Evolutionary conservation across 805 yeast genomes (phyloP).

Genomic region (Saturnispora besseyi): DNA sequence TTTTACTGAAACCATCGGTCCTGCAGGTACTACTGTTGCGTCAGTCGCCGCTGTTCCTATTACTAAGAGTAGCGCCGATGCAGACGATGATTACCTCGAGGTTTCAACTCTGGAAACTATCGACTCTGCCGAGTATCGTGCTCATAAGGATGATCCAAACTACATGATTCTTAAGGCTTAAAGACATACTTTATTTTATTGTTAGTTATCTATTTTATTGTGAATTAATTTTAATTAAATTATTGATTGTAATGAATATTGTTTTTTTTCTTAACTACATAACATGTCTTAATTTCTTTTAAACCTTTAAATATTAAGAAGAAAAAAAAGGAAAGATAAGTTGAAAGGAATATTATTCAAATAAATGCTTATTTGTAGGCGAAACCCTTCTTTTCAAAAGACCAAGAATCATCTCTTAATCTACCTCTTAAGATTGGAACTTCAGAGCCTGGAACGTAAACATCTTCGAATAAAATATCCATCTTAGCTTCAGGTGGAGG

Average conservation of each 20-base stretch:
- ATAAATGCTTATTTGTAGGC: slow-evolving; percentile 27
- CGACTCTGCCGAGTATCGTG: slow-evolving; percentile 37
- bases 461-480: slow-evolving; percentile 93
- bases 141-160: slow-evolving; percentile 38
- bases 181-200: neutral
- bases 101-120: slow-evolving; percentile 40
- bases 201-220: neutral
- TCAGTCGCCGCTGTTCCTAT: slow-evolving; percentile 3
- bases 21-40: slow-evolving; percentile 5
- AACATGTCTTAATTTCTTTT: neutral
- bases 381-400: slow-evolving; percentile 31
- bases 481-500: slow-evolving; percentile 94
- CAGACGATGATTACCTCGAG: slow-evolving; percentile 23
- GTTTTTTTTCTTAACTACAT: neutral
- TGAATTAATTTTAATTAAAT: neutral
- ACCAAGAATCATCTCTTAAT: slow-evolving; percentile 91
- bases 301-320: neutral
- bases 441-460: slow-evolving; percentile 91
- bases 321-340: neutral
- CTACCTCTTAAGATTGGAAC: slow-evolving; percentile 92
- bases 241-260: neutral
- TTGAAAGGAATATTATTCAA: neutral
- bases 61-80: neutral
- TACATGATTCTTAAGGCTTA: slow-evolving; percentile 30
- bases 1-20: slow-evolving; percentile 25